A percentile compares a stretch with the other conserved stretches of the same genome.
Evolutionary conservation across 768 basidiomycete genomes (phyloP).

Genomic region (Boletellus sp.): DNA sequence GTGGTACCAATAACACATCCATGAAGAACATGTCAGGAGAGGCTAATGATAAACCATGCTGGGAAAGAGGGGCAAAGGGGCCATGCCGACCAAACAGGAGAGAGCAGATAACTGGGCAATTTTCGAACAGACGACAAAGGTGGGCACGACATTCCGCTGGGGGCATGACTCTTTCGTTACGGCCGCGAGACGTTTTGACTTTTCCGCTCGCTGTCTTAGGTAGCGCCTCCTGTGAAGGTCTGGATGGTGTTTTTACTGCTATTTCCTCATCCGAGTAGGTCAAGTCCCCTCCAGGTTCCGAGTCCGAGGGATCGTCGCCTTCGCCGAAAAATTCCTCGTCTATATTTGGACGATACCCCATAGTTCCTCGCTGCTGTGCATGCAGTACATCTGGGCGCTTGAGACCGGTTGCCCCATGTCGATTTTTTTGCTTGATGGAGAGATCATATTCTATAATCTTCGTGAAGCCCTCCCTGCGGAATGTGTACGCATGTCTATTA

Average conservation of each 20-base stretch:
- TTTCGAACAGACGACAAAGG: constrained; percentile 80
- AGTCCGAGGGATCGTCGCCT: constrained; percentile 48
- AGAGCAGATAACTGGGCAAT: constrained; percentile 78
- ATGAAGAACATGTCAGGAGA: constrained; percentile 97
- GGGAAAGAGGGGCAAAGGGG: constrained; percentile 60
- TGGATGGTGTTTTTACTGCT: constrained; percentile 36
- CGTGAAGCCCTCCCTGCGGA: constrained; percentile 89
- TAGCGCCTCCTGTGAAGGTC: constrained; percentile 33
- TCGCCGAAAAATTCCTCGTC: constrained; percentile 34
- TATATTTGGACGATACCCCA: constrained; percentile 23
- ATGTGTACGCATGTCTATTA: constrained; percentile 71
- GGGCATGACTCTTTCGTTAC: constrained; percentile 86
- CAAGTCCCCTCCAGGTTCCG: constrained; percentile 45
- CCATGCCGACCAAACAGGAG: constrained; percentile 94
- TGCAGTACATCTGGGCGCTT: constrained; percentile 77
- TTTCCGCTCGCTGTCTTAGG: constrained; percentile 75
- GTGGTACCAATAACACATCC: constrained; percentile 86
- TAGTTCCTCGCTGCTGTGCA: constrained; percentile 34
- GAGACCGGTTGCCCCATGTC: constrained; percentile 47
- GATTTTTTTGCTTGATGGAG: constrained; percentile 68
- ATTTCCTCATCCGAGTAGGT: constrained; percentile 56
- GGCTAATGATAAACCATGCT: constrained; percentile 60
- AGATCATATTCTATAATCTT: constrained; percentile 96
- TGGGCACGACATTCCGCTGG: constrained; percentile 94
- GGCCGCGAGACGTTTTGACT: constrained; percentile 70